phyloP scores from a whole-genome alignment of 495 filamentous ascomycete genomes.

The Elasticomyces elasticus region DNA sequence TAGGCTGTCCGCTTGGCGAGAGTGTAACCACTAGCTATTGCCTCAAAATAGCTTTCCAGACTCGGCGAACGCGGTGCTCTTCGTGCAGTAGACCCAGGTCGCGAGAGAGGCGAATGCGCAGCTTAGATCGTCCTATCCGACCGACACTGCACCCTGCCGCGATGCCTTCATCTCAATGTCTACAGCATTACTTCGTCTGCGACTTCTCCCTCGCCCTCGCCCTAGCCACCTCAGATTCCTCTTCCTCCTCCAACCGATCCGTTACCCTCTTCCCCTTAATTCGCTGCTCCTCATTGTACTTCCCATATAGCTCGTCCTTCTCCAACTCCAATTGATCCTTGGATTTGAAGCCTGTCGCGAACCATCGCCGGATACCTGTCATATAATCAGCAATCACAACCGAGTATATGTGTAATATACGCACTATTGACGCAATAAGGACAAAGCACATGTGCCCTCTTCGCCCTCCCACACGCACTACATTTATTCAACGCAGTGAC shows the following conservation, averaged over 20 bases:
- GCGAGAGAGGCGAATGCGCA: too few species aligned
- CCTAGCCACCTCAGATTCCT: neutral
- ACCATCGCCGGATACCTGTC: slow-evolving; percentile 21
- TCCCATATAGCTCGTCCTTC: slow-evolving; percentile 4
- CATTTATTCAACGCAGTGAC: slow-evolving; percentile 77
- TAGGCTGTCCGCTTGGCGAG: too few species aligned
- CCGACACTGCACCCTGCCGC: neutral
- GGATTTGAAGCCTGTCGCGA: slow-evolving; percentile 15
- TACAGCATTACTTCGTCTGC: neutral
- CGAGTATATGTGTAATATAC: neutral
- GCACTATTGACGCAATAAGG: slow-evolving; percentile 68
- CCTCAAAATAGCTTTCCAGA: too few species aligned
- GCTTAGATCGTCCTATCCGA: too few species aligned
- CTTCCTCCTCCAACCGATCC: slow-evolving; percentile 2
- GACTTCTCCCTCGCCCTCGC: neutral
- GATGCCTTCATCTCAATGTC: neutral
- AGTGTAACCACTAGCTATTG: too few species aligned
- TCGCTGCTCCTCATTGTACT: slow-evolving; percentile 14
- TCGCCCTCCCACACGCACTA: slow-evolving; percentile 74
- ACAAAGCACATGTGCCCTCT: slow-evolving; percentile 81
- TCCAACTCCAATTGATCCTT: slow-evolving; percentile 12
- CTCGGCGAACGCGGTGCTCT: too few species aligned
- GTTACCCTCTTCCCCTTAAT: slow-evolving; percentile 3
- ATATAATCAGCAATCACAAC: neutral
- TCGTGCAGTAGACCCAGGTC: too few species aligned